Conservation (phyloP, 2,329 filamentous ascomycete genomes). For the Fusarium zealandicum region DNA sequence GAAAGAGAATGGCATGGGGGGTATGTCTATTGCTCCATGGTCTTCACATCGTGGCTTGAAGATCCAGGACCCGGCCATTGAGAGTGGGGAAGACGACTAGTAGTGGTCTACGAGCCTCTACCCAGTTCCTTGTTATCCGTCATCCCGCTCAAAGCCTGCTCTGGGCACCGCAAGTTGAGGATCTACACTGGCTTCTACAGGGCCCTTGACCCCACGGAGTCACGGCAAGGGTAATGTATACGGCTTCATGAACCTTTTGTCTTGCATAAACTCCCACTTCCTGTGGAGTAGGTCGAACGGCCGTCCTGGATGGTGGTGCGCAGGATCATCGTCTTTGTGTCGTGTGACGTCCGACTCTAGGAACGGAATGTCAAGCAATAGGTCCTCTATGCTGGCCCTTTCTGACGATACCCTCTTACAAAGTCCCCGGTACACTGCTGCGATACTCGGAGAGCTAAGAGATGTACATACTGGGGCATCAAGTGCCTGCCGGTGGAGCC, state of each 20-base stretch:
- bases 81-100: neutral
- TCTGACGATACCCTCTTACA: too few species aligned
- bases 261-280: neutral
- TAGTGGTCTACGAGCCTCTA: neutral
- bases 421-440: too few species aligned
- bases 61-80: neutral
- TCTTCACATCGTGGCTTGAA: slow-evolving; percentile 1
- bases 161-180: neutral
- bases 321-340: slow-evolving; percentile 1
- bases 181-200: neutral
- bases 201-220: neutral
- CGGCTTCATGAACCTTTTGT: neutral
- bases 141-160: neutral
- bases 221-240: too few species aligned
- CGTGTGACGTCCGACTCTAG: neutral
- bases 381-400: too few species aligned
- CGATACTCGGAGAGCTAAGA: too few species aligned
- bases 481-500: slow-evolving; percentile 3
- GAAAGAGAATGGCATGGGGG: neutral
- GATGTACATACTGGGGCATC: too few species aligned
- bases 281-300: slow-evolving; percentile 3
- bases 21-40: neutral
- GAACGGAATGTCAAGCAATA: neutral
- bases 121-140: neutral
- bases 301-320: neutral